phyloP scores from a whole-genome alignment of 169 alveolate species.

The Plasmodium billcollinsi region DNA sequence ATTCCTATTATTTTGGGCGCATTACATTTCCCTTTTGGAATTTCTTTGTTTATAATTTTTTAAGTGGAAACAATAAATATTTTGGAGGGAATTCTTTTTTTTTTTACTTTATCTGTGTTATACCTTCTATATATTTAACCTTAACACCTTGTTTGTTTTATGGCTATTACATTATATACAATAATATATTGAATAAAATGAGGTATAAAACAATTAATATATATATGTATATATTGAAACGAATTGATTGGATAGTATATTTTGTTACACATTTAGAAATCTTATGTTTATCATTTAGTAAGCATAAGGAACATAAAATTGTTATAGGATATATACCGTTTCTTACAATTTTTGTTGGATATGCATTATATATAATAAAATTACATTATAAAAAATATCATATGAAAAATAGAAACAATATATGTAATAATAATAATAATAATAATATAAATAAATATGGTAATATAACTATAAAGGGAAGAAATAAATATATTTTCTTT shows the following conservation, averaged over 20 bases:
- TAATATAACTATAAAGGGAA: background rate
- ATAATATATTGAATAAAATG: background rate
- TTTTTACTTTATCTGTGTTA: conserved; percentile 30
- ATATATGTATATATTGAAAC: background rate
- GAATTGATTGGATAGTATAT: conserved; percentile 37
- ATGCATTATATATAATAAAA: conserved; percentile 2
- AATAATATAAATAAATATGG: background rate
- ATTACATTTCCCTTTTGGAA: conserved; percentile 30
- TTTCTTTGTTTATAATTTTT: conserved; percentile 49
- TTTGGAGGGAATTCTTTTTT: conserved; percentile 38
- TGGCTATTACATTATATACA: background rate
- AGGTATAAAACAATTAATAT: conserved; percentile 5
- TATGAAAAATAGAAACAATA: background rate
- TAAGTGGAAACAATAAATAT: conserved; percentile 34
- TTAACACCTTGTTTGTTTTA: conserved; percentile 36
- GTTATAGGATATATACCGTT: conserved; percentile 51
- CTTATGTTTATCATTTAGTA: conserved; percentile 40
- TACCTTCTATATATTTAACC: conserved; percentile 42
- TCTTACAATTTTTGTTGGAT: conserved; percentile 17
- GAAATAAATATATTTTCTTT: conserved; percentile 1
- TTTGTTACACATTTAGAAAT: conserved; percentile 53
- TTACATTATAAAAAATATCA: background rate
- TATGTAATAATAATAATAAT: background rate
- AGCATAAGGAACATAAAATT: conserved; percentile 58
- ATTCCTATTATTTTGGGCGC: conserved; percentile 48